phyloP scores from a whole-genome alignment of 805 yeast genomes.

The Dipodascus geniculatus region DNA sequence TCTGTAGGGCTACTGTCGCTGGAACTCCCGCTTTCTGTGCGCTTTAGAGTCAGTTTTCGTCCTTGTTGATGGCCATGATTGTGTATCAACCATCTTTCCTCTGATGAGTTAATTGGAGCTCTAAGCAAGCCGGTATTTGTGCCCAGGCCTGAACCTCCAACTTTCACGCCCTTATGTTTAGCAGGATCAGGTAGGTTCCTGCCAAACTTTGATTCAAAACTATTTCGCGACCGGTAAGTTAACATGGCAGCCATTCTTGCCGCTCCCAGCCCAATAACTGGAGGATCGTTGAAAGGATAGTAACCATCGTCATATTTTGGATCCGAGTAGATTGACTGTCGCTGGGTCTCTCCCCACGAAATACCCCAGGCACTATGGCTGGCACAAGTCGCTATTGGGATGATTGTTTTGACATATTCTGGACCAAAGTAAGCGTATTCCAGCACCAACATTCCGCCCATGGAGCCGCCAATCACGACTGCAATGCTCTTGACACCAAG shows the following conservation, averaged over 20 bases:
- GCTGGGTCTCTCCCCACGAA: constrained; percentile 97
- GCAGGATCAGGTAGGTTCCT: constrained; percentile 52
- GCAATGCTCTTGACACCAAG: constrained; percentile 74
- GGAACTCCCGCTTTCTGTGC: constrained; percentile 10
- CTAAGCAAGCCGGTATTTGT: not conserved
- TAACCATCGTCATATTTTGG: constrained; percentile 90
- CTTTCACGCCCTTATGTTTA: constrained; percentile 23
- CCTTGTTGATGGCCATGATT: constrained; percentile 61
- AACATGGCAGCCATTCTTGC: constrained; percentile 95
- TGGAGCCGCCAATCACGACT: constrained; percentile 87
- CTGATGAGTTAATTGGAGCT: constrained; percentile 34
- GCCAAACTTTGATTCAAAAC: constrained; percentile 88
- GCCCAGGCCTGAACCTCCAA: constrained; percentile 4
- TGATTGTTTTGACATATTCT: constrained; percentile 54
- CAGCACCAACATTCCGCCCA: constrained; percentile 96
- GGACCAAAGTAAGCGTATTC: constrained; percentile 72
- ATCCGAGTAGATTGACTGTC: constrained; percentile 92
- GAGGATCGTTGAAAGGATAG: constrained; percentile 67
- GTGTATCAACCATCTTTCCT: constrained; percentile 74
- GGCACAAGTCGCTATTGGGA: constrained; percentile 89
- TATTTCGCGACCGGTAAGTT: constrained; percentile 84
- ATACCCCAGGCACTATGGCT: constrained; percentile 97
- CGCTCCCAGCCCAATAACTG: constrained; percentile 79
- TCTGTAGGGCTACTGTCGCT: constrained; percentile 9
- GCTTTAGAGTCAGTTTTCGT: constrained; percentile 10